Evolutionary conservation across 352 stramenopile species (phyloP), one percentile per base, ranked within the genome.

Genomic region (Pythium myriotylum): DNA sequence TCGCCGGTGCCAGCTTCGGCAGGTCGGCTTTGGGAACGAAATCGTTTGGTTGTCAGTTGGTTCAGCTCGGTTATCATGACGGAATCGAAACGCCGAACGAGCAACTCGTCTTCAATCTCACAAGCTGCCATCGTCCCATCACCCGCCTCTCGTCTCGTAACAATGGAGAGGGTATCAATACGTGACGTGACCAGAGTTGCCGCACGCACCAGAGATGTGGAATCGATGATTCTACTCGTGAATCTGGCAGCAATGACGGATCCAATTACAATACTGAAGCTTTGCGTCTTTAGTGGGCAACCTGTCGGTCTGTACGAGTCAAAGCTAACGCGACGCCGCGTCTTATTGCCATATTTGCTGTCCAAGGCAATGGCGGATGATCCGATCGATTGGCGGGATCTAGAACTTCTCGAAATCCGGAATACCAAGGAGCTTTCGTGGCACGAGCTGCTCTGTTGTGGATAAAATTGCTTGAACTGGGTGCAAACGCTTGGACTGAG

Each of bases 231-330:
- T 13, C 43, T 40, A 9, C 39, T 65, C 16, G 27, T 59, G 39
- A 65, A 59, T 8, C 26, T 65, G n/a, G 49, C 58, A 12, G 26
- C 32, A 13, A 59, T 58, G 48, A 65, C 58, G 33, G 41, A 60
- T 12, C 53, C 53, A 0, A 9, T 60, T 10, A 59, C 53, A 12
- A 19, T 59, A 4, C 20, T 51, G 17, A 26, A 33, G 10, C 41
- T 60, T 12, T 41, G 53, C 0, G 2, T 52, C 1, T 43, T 60
- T 26, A 17, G 40, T 5, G 41, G 40, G 19, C 20, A 29, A 4
- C 19, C 8, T 9, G 42, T 51, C 9, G 53, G 27, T 1, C 2
- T 54, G 1, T 62, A 41, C 43, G 32, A 40, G 45, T 48, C 27
- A 3, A 53, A 20, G 10, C 1, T 17, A 17, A 47, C 27, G 2